These are phyloP conservation scores for Arachis stenosperma DNA, from an alignment of 306 rosid species.

Conservation along the genomic window DNA sequence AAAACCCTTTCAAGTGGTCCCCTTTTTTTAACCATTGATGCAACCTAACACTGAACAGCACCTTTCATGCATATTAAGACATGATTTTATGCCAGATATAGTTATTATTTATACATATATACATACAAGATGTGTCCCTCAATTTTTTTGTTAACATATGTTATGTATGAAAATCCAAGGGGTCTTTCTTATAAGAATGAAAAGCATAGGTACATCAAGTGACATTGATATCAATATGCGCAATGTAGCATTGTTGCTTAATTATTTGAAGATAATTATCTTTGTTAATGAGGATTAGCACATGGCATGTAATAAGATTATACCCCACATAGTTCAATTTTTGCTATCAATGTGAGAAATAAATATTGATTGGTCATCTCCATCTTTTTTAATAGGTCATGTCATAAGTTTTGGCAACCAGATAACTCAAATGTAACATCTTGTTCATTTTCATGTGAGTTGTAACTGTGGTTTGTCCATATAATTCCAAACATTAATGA, in stretches of 20 bases:
- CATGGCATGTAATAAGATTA: too few species aligned
- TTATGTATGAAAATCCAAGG: background rate
- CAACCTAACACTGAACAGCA: constrained; percentile 41
- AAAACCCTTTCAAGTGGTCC: constrained; percentile 50
- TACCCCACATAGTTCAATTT: background rate
- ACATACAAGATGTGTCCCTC: background rate
- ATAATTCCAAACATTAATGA: constrained; percentile 21
- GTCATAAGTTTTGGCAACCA: background rate
- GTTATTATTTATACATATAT: background rate
- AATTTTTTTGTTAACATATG: background rate
- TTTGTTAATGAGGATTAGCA: too few species aligned
- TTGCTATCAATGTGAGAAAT: too few species aligned
- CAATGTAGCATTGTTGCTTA: background rate
- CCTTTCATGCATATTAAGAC: constrained; percentile 42
- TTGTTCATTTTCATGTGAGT: background rate
- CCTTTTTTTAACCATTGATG: constrained; percentile 18
- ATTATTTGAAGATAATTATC: too few species aligned
- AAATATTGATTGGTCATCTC: too few species aligned
- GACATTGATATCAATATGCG: background rate
- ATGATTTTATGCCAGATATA: constrained; percentile 22
- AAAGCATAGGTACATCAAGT: background rate
- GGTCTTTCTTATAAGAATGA: background rate
- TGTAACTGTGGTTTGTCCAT: background rate
- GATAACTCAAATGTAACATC: constrained; percentile 12
- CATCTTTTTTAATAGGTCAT: too few species aligned